Conservation (phyloP, 257 asterid genomes). For the Paraleonurus japonicus region DNA sequence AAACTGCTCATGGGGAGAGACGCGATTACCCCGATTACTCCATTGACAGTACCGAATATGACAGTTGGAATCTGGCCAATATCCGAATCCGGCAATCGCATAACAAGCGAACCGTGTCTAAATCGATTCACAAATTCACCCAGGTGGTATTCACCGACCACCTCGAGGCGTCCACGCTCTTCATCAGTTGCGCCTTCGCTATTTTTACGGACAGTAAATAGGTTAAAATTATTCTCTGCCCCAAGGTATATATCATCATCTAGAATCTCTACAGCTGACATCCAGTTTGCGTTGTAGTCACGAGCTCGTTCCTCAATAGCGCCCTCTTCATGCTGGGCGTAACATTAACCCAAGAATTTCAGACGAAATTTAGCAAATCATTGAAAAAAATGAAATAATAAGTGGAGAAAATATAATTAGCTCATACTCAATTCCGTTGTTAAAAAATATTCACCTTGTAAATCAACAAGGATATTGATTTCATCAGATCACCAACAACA, state of each 20-base stretch:
- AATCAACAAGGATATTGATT: constrained; percentile 87
- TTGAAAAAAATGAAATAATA: background rate
- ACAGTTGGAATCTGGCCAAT: constrained; percentile 90
- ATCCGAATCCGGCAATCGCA: constrained; percentile 94
- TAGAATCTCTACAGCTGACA: constrained; percentile 98
- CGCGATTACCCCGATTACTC: constrained; percentile 89
- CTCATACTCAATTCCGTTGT: background rate
- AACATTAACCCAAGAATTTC: constrained; percentile 16
- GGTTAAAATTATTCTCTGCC: constrained; percentile 83
- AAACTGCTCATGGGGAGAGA: constrained; percentile 81
- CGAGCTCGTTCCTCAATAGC: constrained; percentile 99
- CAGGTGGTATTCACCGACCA: constrained; percentile 95
- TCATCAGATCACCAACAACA: constrained; percentile 96
- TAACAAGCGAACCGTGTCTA: constrained; percentile 91
- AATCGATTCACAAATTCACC: constrained; percentile 93
- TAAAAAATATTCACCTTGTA: constrained; percentile 63
- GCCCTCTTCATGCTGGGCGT: constrained; percentile 87
- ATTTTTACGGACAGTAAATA: constrained; percentile 84
- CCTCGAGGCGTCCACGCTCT: constrained; percentile 97
- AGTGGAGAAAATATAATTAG: background rate
- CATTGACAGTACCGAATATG: constrained; percentile 93
- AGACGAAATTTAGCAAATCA: constrained; percentile 5
- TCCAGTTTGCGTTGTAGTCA: constrained; percentile 98
- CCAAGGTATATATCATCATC: constrained; percentile 93
- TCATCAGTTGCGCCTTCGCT: constrained; percentile 98